phyloP scores from a whole-genome alignment of 78 protist species.

The Protostelium mycophagum region DNA sequence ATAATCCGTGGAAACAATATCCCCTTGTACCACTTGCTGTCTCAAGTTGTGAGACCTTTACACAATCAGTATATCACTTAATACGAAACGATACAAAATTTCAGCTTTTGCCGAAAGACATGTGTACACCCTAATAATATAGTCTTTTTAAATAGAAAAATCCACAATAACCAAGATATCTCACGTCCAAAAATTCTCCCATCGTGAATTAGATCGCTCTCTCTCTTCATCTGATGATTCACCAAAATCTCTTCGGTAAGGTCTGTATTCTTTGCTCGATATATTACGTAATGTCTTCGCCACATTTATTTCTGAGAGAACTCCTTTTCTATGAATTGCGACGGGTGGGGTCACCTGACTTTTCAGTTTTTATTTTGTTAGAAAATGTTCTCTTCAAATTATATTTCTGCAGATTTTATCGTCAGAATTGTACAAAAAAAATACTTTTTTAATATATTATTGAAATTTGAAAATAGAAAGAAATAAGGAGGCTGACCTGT shows the following conservation, averaged over 20 bases:
- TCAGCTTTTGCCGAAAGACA: neutral
- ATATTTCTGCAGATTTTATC: no score
- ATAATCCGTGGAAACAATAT: neutral
- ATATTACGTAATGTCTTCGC: neutral
- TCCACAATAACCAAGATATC: no score
- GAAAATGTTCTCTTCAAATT: no score
- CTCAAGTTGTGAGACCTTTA: neutral
- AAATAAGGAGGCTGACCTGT: neutral
- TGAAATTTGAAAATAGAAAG: neutral
- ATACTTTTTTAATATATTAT: no score
- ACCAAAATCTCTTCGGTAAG: neutral
- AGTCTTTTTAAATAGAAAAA: neutral
- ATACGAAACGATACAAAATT: neutral
- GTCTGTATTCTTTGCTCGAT: neutral
- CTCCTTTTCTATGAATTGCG: neutral
- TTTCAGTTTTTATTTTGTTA: no score
- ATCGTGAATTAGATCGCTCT: neutral
- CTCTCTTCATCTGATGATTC: neutral
- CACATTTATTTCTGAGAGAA: neutral
- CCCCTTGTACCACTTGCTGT: neutral
- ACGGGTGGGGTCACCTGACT: neutral
- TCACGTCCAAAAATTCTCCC: neutral
- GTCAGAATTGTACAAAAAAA: no score
- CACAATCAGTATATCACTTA: no score
- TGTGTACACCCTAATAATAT: neutral